Evolutionary conservation across 2,329 filamentous ascomycete genomes (phyloP).

Genomic region (Madurella mycetomatis): DNA sequence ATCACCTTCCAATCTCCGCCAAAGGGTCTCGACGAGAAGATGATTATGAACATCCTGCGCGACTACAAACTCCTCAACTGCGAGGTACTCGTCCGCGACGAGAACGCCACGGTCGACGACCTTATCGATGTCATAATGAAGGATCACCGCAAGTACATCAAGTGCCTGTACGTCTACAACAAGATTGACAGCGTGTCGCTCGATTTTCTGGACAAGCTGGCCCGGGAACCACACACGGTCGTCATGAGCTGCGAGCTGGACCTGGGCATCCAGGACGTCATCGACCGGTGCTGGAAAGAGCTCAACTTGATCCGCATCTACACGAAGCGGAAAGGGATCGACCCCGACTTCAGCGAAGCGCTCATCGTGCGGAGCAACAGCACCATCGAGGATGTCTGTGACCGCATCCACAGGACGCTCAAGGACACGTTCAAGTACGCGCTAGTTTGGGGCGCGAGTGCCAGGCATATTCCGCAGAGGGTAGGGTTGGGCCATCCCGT

Average conservation of each 20-base stretch:
- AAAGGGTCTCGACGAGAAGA: conserved; percentile 92
- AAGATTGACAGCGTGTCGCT: conserved; percentile 95
- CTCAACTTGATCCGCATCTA: conserved; percentile 86
- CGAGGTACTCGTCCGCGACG: conserved; percentile 91
- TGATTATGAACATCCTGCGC: conserved; percentile 93
- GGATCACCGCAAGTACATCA: conserved; percentile 96
- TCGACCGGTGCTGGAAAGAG: conserved; percentile 94
- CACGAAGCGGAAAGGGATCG: conserved; percentile 90
- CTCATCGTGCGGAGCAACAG: conserved; percentile 86
- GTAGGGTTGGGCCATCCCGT: conserved; percentile 83
- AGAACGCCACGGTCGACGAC: conserved; percentile 93
- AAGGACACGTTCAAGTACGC: conserved; percentile 99
- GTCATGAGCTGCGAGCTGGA: conserved; percentile 98
- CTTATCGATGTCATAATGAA: conserved; percentile 99
- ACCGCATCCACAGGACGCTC: conserved; percentile 84
- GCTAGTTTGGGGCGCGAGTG: conserved; percentile 94
- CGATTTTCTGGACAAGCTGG: conserved; percentile 87
- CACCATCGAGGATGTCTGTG: conserved; percentile 94
- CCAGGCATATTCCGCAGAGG: conserved; percentile 87
- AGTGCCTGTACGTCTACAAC: conserved; percentile 96
- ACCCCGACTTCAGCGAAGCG: conserved; percentile 85
- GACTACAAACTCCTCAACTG: conserved; percentile 99
- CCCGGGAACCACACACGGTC: conserved; percentile 86
- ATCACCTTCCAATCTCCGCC: conserved; percentile 90
- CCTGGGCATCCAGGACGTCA: conserved; percentile 85